Conservation (phyloP, 148 eudicot genomes). For the Amaranthus hypochondriacus region DNA sequence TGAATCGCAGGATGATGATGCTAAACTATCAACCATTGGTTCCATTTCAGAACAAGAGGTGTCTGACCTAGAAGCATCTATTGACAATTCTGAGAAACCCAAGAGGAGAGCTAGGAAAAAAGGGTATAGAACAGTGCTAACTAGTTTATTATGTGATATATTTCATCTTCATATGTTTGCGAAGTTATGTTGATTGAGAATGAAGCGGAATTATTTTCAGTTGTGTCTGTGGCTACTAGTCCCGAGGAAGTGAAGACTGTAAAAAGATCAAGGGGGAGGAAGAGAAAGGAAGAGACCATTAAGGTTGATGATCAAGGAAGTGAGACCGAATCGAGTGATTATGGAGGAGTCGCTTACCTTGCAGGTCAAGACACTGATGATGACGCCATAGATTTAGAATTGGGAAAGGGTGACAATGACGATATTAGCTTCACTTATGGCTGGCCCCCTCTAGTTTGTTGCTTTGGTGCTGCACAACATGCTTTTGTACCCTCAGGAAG, state of each 20-base stretch:
- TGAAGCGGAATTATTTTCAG: conserved; percentile 30
- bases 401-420: conserved; percentile 46
- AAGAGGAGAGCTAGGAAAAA: conserved; percentile 51
- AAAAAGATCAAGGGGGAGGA: conserved; percentile 48
- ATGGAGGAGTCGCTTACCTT: conserved; percentile 32
- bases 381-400: conserved; percentile 40
- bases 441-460: conserved; percentile 89
- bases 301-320: conserved; percentile 34
- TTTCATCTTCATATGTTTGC: background rate
- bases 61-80: conserved; percentile 27
- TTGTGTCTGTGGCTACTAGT: conserved; percentile 32
- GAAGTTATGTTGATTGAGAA: background rate
- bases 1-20: conserved; percentile 31
- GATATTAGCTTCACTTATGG: conserved; percentile 63
- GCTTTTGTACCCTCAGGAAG: conserved; percentile 79
- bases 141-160: conserved; percentile 3
- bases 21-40: conserved; percentile 23
- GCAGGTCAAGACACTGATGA: conserved; percentile 40
- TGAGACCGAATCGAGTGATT: conserved; percentile 40
- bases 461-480: conserved; percentile 85
- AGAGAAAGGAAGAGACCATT: conserved; percentile 43
- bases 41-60: conserved; percentile 30
- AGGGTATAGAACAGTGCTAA: conserved; percentile 42
- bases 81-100: conserved; percentile 39
- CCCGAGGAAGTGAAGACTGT: conserved; percentile 38